These are phyloP conservation scores for Trichothecium roseum DNA, from an alignment of 2,329 filamentous ascomycete genomes.

Conservation along the genomic window DNA sequence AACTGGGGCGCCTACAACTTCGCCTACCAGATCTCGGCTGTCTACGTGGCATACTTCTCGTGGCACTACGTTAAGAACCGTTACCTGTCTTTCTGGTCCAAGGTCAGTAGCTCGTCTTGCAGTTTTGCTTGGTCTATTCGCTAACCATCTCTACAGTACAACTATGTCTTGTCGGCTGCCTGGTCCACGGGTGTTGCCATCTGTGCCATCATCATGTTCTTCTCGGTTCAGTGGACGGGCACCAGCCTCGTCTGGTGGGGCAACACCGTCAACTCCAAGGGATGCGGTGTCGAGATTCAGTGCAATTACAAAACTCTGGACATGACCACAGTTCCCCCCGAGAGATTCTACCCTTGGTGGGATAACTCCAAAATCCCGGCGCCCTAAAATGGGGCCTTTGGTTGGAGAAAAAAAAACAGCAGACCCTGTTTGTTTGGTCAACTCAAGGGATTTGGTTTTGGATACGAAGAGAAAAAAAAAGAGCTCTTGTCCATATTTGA, in stretches of 20 bases:
- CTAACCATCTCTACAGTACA: constrained; percentile 18
- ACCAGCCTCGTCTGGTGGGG: constrained; percentile 32
- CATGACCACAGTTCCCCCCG: constrained; percentile 2
- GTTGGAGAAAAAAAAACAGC: too few relatives aligned
- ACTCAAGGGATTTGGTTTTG: too few relatives aligned
- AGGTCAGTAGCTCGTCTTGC: constrained; percentile 7
- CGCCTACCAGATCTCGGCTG: constrained; percentile 5
- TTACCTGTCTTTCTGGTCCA: constrained; percentile 30
- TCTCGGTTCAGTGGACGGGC: constrained; percentile 20
- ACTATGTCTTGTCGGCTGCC: constrained; percentile 32
- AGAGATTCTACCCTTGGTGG: constrained; percentile 11
- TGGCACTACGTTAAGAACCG: constrained; percentile 12
- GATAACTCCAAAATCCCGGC: not conserved
- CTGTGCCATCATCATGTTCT: constrained; percentile 31
- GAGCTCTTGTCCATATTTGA: too few relatives aligned
- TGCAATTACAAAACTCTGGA: constrained; percentile 7
- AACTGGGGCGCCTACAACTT: constrained; percentile 4
- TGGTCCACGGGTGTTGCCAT: constrained; percentile 31
- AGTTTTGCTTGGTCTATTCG: too few relatives aligned
- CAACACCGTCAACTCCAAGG: constrained; percentile 17
- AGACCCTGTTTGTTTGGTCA: too few relatives aligned
- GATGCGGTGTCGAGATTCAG: constrained; percentile 7
- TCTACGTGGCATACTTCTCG: constrained; percentile 10
- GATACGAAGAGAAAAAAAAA: too few relatives aligned
- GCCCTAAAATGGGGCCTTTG: not conserved